Base-by-base conservation (phyloP, 768 basidiomycete species). In the Daedalea quercina region DNA sequence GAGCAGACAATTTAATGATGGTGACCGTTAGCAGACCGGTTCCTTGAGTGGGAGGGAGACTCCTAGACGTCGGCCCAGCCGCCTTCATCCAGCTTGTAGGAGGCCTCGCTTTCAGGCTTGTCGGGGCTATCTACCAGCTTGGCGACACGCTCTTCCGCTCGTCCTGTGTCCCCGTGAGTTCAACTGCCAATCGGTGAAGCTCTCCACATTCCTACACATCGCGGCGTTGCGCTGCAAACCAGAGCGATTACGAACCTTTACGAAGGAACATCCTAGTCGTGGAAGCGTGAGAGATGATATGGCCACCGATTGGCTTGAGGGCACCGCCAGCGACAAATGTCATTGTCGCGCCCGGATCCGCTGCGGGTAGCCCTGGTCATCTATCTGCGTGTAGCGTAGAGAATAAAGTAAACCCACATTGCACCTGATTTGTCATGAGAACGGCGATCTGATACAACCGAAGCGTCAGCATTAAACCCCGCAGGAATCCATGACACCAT, bases 301-400 rank as follows among this genome's bases (percentile, higher is more conserved):
- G 90, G 0, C 90, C 90, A 35, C 90, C 90, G 43, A 94, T 89
- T 17, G 92, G 91, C 69, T 95, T 95, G 35, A 94, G 76, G 19
- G 89, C 90, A 31, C 92, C 90, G 37, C 93, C 94, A 23, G 92
- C 94, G 40, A 94, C 94, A 63, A 97, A 97, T 47, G 90, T 90
- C 85, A 90, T 90, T 2, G 88, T 91, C 46, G 93, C 94, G 46
- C 94, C 94, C 20, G 94, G 94, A 66, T 97, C 94, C 54, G 94
- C 90, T 90, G 63, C 58, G 51, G 4, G 60, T 44, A 24, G 7
- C 24, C 24, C 25, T n/a, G 51, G 46, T 1, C 23, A 43, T 47
- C 28, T 11, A 31, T 31, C 28, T 9, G 47, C 35, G 22, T 13
- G 19, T 1, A 20, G 20, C 12, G 44, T 22, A 15, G 22, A 19